These are phyloP conservation scores for Discostella stelligeroides DNA, from an alignment of 108 stramenopile genomes.

Conservation along the genomic window DNA sequence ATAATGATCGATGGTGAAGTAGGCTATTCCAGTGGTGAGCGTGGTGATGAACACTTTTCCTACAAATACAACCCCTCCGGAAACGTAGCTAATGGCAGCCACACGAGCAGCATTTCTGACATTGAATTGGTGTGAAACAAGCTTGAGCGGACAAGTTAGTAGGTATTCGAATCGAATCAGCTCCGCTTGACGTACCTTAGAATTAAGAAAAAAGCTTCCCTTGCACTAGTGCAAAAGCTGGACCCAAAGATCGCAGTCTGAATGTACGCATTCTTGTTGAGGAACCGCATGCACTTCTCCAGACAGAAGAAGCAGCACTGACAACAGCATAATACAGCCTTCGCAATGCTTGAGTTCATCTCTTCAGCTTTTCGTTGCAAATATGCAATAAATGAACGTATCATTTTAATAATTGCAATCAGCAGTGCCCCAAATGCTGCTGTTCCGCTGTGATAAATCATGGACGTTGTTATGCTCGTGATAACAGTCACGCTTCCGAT, in stretches of 20 bases:
- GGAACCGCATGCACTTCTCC: slow-evolving; percentile 83
- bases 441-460: slow-evolving; percentile 90
- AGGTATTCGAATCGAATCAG: background rate
- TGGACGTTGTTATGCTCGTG: slow-evolving; percentile 50
- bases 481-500: slow-evolving; percentile 76
- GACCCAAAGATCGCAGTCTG: slow-evolving; percentile 91
- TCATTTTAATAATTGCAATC: slow-evolving; percentile 88
- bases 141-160: background rate
- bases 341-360: slow-evolving; percentile 68
- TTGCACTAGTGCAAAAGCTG: slow-evolving; percentile 78
- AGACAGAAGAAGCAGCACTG: slow-evolving; percentile 90
- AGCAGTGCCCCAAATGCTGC: slow-evolving; percentile 94
- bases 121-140: background rate
- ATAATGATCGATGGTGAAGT: slow-evolving; percentile 47
- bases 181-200: slow-evolving; percentile 41
- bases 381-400: slow-evolving; percentile 85
- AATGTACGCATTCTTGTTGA: slow-evolving; percentile 94
- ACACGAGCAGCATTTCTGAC: slow-evolving; percentile 68
- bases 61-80: slow-evolving; percentile 76
- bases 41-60: slow-evolving; percentile 85
- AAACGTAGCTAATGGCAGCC: slow-evolving; percentile 65
- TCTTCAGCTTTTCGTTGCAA: slow-evolving; percentile 84
- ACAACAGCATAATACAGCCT: slow-evolving; percentile 81
- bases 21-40: slow-evolving; percentile 61
- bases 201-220: slow-evolving; percentile 84